Conservation (phyloP, 2,329 filamentous ascomycete species). For the Neofusicoccum kwambonambiense region DNA sequence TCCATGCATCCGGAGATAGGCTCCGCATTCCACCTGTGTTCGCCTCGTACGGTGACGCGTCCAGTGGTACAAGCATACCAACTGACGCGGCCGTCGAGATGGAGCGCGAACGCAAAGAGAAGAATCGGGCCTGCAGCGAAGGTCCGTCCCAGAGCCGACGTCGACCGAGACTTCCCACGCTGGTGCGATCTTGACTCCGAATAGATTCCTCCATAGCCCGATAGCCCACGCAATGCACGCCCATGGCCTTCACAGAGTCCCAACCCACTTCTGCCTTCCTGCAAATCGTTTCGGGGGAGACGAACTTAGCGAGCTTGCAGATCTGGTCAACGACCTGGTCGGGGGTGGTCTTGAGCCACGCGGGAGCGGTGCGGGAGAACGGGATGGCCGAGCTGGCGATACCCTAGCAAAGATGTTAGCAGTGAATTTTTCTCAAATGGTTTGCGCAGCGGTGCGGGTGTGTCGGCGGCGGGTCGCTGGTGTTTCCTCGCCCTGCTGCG, state of each 20-base stretch:
- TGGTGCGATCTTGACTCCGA: neutral
- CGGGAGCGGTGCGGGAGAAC: slow-evolving; percentile 88
- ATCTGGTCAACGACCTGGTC: slow-evolving; percentile 99
- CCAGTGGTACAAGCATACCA: neutral
- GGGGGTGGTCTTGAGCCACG: slow-evolving; percentile 98
- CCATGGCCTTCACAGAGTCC: neutral
- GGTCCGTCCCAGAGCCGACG: no score
- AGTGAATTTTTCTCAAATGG: neutral
- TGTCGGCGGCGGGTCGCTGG: neutral
- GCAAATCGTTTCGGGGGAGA: neutral
- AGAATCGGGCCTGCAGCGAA: no score
- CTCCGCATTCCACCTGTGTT: no score
- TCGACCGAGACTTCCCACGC: no score
- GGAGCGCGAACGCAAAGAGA: no score
- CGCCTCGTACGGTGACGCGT: neutral
- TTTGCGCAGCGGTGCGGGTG: neutral
- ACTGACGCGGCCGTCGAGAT: neutral
- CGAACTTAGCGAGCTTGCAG: slow-evolving; percentile 76
- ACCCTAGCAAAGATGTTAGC: slow-evolving; percentile 70
- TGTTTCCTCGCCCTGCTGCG: neutral
- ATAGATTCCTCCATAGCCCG: neutral
- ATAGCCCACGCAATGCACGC: neutral
- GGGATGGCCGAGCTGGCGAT: slow-evolving; percentile 94
- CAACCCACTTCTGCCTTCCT: neutral
- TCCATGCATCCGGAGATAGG: neutral